A percentile compares a stretch with the other conserved stretches of the same genome.
These are phyloP conservation scores for Trichoderma asperellum DNA, from an alignment of 2,329 filamentous ascomycete species.

Conservation along the genomic window DNA sequence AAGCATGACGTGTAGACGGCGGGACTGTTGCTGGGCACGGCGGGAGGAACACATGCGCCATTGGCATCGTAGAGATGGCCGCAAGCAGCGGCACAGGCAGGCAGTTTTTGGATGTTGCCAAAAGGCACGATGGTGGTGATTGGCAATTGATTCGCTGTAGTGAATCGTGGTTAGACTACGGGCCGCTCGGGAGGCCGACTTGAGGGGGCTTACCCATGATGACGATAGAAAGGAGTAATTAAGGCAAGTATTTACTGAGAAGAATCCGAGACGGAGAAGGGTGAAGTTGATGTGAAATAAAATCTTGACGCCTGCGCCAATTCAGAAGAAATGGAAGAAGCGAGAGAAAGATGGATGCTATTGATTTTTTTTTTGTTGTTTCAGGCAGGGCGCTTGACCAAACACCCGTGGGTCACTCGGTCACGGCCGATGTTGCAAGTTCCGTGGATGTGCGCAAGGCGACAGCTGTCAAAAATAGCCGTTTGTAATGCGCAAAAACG, in stretches of 20 bases:
- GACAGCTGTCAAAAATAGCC: not conserved
- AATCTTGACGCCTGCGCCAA: constrained; percentile 27
- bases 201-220: constrained; percentile 43
- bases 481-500: not conserved
- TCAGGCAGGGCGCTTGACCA: constrained; percentile 19
- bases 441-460: not conserved
- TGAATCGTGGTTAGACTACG: constrained; percentile 7
- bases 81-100: constrained; percentile 64
- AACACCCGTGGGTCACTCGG: constrained; percentile 12
- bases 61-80: constrained; percentile 70
- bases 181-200: not conserved
- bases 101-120: constrained; percentile 51
- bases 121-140: constrained; percentile 62
- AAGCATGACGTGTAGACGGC: constrained; percentile 70
- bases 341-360: not conserved
- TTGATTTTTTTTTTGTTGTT: constrained; percentile 6
- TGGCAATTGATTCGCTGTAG: constrained; percentile 26
- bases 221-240: constrained; percentile 2
- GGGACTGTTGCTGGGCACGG: constrained; percentile 51
- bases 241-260: constrained; percentile 11
- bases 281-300: not conserved
- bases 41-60: constrained; percentile 68
- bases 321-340: constrained; percentile 3
- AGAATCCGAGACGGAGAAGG: not conserved
- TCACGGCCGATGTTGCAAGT: not conserved